phyloP scores from a whole-genome alignment of 192 early-diverging fungal species.

The Coemansia sp. region DNA sequence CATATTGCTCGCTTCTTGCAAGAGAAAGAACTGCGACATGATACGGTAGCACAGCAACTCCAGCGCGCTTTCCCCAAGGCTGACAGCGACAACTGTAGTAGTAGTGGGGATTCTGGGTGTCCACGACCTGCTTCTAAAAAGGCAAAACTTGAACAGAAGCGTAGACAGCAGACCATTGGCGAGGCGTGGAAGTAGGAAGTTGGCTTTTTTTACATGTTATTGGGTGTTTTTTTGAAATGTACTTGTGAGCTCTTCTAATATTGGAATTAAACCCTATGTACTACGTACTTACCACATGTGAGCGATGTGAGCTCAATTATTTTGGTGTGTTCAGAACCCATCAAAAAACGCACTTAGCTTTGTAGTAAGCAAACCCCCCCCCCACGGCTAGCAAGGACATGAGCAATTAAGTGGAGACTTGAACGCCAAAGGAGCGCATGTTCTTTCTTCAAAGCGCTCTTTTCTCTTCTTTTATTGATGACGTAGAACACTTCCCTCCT shows the following conservation, averaged over 20 bases:
- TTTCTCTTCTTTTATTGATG: not conserved
- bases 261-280: too few relatives aligned
- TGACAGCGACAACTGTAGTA: not conserved
- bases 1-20: conserved; percentile 52
- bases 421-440: too few relatives aligned
- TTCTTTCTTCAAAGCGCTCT: not conserved
- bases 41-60: conserved; percentile 31
- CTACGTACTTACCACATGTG: too few relatives aligned
- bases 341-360: not conserved
- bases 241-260: not conserved
- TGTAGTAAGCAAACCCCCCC: not conserved
- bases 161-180: conserved; percentile 42
- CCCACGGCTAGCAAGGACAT: too few relatives aligned
- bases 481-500: not conserved
- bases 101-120: not conserved
- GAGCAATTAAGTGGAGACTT: too few relatives aligned
- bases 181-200: conserved; percentile 41
- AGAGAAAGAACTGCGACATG: conserved; percentile 48
- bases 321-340: not conserved
- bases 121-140: conserved; percentile 29
- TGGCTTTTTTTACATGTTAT: not conserved
- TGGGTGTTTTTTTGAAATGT: not conserved
- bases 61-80: conserved; percentile 24
- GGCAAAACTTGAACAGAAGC: conserved; percentile 18
- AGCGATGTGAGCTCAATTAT: not conserved